Evolutionary conservation across 768 basidiomycete species (phyloP), one percentile per base, ranked within the genome.

Genomic region (Mycena leptocephala): DNA sequence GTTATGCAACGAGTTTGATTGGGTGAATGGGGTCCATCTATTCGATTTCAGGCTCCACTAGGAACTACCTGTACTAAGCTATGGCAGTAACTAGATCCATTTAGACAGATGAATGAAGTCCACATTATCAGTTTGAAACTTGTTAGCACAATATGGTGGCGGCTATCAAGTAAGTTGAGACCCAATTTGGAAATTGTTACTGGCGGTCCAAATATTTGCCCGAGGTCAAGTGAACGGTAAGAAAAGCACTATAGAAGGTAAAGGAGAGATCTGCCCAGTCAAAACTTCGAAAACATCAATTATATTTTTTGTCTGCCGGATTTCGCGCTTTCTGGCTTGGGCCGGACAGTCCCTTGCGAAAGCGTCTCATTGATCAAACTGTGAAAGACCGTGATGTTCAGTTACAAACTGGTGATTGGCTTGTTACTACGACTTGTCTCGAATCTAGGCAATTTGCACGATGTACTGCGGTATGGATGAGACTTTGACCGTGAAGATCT

Each of bases 61-160:
- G 64, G 41, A 66, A 46, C 41, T 48, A 65, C 30, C 28, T 65
- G 64, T 66, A 51, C 64, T 51, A 51, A 51, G 46, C 64, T 48
- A 51, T 35, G 64, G 64, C 64, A 66, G 46, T 51, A 66, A 51
- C 43, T 35, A 66, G 46, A 51, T 66, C 20, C 46, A 66, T 66
- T 66, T 48, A 66, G 64, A 66, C 64, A 51, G 64, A 66, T 66
- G 46, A 66, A 66, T 66, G 28, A 66, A 51, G 46, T 51, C 35
- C 46, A 66, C 28, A 66, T 51, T 66, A 10, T 66, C 46, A 51
- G 43, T 51, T 66, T 66, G 37, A 43, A 63, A 66, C 46, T 66
- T 66, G 46, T 66, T 66, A n/a, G n/a, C 64, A 66, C 46, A 66
- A 65, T 65, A n/a, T n/a, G n/a, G n/a, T n/a, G n/a, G n/a, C n/a